Conservation (phyloP, 169 alveolate genomes). For the Plasmodium fragile region DNA sequence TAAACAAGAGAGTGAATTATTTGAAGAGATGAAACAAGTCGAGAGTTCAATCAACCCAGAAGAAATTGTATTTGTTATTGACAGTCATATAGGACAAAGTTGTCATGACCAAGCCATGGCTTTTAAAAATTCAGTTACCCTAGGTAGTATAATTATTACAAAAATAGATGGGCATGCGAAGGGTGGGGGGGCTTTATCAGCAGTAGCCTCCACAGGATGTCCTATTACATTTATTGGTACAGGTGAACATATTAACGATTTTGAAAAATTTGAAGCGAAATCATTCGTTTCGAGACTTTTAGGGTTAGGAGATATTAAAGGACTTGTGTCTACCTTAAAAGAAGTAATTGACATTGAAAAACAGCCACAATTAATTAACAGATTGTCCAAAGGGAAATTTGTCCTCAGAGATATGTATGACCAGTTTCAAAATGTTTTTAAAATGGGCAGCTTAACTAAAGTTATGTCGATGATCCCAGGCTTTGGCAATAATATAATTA, state of each 20-base stretch:
- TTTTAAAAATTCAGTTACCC: conserved; percentile 96
- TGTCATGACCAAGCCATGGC: conserved; percentile 99
- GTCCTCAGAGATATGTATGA: conserved; percentile 97
- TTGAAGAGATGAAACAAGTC: conserved; percentile 99
- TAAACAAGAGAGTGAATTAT: conserved; percentile 98
- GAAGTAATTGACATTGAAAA: conserved; percentile 96
- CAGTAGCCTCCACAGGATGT: conserved; percentile 97
- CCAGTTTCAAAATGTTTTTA: conserved; percentile 95
- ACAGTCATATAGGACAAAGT: conserved; percentile 99
- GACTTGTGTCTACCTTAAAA: conserved; percentile 95
- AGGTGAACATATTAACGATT: conserved; percentile 99
- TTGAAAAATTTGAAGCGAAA: conserved; percentile 98
- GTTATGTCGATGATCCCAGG: conserved; percentile 97
- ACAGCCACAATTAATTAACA: conserved; percentile 95
- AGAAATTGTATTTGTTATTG: conserved; percentile 98
- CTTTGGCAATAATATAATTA: conserved; percentile 91
- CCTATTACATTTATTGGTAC: conserved; percentile 97
- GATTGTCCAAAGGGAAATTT: conserved; percentile 95
- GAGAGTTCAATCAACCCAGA: conserved; percentile 96
- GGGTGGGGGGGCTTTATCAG: conserved; percentile 99
- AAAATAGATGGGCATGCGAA: conserved; percentile 99
- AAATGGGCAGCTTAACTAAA: conserved; percentile 96
- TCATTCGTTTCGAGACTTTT: conserved; percentile 97
- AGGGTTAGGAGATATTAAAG: conserved; percentile 98
- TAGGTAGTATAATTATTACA: conserved; percentile 99